phyloP scores from a whole-genome alignment of 73 alveolate genomes.

The Paramecium tetraurelia region DNA sequence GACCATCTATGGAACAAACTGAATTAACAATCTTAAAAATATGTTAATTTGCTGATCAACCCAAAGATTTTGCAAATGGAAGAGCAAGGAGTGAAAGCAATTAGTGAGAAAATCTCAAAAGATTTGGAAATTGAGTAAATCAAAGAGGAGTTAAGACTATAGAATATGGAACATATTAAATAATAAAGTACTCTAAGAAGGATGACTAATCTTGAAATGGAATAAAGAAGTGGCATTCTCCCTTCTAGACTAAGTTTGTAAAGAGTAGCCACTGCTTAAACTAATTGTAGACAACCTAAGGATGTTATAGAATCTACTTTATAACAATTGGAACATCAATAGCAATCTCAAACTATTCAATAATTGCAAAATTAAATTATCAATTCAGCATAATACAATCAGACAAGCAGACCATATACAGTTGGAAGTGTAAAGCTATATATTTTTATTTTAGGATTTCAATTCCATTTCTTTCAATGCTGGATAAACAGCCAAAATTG shows the following conservation, averaged over 20 bases:
- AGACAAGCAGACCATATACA: slow-evolving; percentile 24
- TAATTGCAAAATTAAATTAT: background rate
- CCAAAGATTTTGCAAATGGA: slow-evolving; percentile 40
- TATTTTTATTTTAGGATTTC: background rate
- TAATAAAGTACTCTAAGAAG: background rate
- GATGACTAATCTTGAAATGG: background rate
- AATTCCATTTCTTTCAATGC: background rate
- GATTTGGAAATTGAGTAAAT: background rate
- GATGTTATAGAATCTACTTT: slow-evolving; percentile 5
- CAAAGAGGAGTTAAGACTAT: background rate
- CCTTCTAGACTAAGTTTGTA: background rate
- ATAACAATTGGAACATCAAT: background rate
- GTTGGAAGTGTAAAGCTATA: background rate
- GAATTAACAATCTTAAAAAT: background rate
- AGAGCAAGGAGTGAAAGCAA: background rate
- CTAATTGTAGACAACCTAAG: background rate
- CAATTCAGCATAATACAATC: background rate
- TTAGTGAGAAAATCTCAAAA: background rate
- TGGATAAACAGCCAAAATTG: background rate
- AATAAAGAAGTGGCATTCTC: slow-evolving; percentile 1
- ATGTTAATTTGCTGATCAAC: slow-evolving; percentile 21
- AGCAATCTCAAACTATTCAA: background rate
- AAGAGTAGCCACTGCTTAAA: slow-evolving; percentile 13
- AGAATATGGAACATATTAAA: slow-evolving; percentile 4
- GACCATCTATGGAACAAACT: slow-evolving; percentile 29